Percentiles rank a stretch among this genome's conserved stretches.
Conservation (phyloP, 1,139 yeast genomes). For the Yamadazyma buinensis region DNA sequence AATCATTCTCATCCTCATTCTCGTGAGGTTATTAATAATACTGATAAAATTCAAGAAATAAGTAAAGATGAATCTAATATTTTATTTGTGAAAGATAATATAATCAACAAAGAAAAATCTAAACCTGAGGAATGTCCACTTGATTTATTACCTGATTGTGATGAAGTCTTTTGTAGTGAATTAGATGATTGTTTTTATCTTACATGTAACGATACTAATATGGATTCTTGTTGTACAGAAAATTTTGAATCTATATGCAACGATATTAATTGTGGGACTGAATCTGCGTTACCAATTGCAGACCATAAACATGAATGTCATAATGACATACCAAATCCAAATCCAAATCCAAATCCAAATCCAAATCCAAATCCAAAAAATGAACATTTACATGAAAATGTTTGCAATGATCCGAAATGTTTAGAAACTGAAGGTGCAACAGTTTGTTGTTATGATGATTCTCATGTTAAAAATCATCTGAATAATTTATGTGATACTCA, state of each 20-base stretch:
- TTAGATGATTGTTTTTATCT: constrained; percentile 43
- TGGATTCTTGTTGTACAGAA: constrained; percentile 6
- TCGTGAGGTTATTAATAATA: not conserved
- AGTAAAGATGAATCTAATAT: too few relatives aligned
- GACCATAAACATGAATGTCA: not conserved
- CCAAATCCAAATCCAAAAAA: not conserved
- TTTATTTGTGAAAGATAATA: too few relatives aligned
- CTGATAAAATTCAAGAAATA: not conserved
- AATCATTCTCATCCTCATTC: too few relatives aligned
- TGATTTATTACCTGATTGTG: constrained; percentile 33
- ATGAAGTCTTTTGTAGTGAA: constrained; percentile 43
- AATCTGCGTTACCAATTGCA: not conserved
- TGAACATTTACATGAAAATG: constrained; percentile 1
- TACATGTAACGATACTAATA: constrained; percentile 26
- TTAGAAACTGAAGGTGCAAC: constrained; percentile 10
- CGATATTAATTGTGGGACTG: constrained; percentile 2
- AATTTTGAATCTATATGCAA: constrained; percentile 4
- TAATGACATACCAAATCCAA: not conserved
- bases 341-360: not conserved
- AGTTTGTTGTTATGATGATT: constrained; percentile 17
- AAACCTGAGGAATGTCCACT: constrained; percentile 10
- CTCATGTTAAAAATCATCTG: constrained; percentile 16
- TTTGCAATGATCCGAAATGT: constrained; percentile 13
- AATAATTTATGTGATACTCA: constrained; percentile 27
- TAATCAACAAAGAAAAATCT: not conserved